Base-by-base conservation (phyloP, 805 yeast species). In the Ogataea pignaliae region DNA sequence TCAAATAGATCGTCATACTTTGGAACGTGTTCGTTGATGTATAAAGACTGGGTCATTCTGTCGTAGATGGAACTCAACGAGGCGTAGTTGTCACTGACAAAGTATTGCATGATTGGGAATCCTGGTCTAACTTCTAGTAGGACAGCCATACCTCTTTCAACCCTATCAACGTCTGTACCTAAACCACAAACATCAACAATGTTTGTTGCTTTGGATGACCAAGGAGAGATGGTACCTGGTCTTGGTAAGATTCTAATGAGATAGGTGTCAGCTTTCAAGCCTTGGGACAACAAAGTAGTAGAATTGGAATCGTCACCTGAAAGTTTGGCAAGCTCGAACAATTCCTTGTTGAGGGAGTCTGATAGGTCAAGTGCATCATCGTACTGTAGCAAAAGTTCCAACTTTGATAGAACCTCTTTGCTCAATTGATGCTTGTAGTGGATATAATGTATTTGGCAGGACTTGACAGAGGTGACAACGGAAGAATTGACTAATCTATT, bases 121-220 rank as follows among this genome's bases (percentile, higher is more conserved):
- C 87, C 90, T 44, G 81, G 79, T 53, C 84, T 76, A 29, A 83
- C 84, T 50, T 81, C 75, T 55, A 93, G 71, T 54, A 87, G 66
- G 34, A 93, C 68, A 6, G 93, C 82, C 50, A 83, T 55, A 46
- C 99, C 99, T 60, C 99, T 81, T 71, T 93, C 99, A 45, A 93
- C 82, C 57, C 98, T 78, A 59, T 80, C 87, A 39, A 93, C 73
- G 48, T 74, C 76, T 15, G 74, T 72, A 33, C 72, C 76, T 48
- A 93, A 74, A 10, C 97, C 97, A 69, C 96, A 88, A 44, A 87
- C 95, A 44, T 82, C 79, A 41, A 90, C 78, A 54, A 93, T 93
- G 68, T 93, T 91, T 34, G 99, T 90, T 26, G 99, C 99, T 69
- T 93, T 93, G 12, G 98, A 90, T 10, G 97, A 88, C 99, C 99